Conservation (phyloP, 371 early-diverging fungal species). For the Vavraia culicis region DNA sequence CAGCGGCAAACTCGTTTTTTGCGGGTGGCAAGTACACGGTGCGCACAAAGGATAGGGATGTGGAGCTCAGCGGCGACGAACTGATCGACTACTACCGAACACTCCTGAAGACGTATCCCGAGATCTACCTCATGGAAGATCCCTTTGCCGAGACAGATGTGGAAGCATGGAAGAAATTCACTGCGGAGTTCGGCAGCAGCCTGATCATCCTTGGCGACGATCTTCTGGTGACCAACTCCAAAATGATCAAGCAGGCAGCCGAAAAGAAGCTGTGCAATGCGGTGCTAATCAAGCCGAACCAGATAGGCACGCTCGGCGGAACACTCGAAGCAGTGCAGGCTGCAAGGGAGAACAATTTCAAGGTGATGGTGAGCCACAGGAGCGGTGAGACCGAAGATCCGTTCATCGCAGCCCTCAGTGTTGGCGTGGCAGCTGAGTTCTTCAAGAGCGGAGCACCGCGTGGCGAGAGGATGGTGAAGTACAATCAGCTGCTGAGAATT, state of each 20-base stretch:
- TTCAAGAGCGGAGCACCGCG: slow-evolving; percentile 96
- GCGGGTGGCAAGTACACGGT: slow-evolving; percentile 13
- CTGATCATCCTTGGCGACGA: slow-evolving; percentile 91
- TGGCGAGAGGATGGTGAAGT: slow-evolving; percentile 82
- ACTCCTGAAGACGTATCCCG: slow-evolving; percentile 63
- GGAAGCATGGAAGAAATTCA: slow-evolving; percentile 63
- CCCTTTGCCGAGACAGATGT: slow-evolving; percentile 96
- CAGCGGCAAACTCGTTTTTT: slow-evolving; percentile 60
- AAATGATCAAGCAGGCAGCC: slow-evolving; percentile 62
- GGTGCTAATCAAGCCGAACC: slow-evolving; percentile 89
- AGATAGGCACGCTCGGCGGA: slow-evolving; percentile 87
- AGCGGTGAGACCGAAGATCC: slow-evolving; percentile 95
- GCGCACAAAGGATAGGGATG: slow-evolving; percentile 4
- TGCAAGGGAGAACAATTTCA: slow-evolving; percentile 58
- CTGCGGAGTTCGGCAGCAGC: slow-evolving; percentile 46
- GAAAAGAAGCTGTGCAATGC: slow-evolving; percentile 77
- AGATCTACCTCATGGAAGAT: slow-evolving; percentile 76
- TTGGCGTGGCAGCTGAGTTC: slow-evolving; percentile 80
- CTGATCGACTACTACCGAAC: slow-evolving; percentile 60
- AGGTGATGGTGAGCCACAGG: slow-evolving; percentile 93
- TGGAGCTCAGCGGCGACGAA: slow-evolving; percentile 48
- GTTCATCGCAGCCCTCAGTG: slow-evolving; percentile 86
- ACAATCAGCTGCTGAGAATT: slow-evolving; percentile 84
- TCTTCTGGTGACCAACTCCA: slow-evolving; percentile 84
- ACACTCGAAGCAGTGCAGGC: slow-evolving; percentile 62